phyloP scores from a whole-genome alignment of 805 yeast species.

The Millerago galiae region DNA sequence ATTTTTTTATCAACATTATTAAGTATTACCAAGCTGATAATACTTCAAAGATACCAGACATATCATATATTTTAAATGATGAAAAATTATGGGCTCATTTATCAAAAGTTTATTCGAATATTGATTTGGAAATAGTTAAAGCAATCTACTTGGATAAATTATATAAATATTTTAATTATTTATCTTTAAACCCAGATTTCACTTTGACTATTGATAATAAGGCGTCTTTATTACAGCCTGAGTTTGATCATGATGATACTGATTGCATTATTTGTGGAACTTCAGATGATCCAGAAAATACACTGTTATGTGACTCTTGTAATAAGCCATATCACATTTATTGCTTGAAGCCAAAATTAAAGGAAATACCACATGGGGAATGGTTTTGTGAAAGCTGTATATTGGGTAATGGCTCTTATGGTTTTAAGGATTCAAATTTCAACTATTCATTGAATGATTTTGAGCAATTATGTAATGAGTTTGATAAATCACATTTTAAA shows the following conservation, averaged over 20 bases:
- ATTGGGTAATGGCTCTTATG: slow-evolving; percentile 83
- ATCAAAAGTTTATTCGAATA: not conserved
- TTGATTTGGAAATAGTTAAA: not conserved
- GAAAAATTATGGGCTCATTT: slow-evolving; percentile 22
- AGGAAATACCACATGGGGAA: slow-evolving; percentile 44
- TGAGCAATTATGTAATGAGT: slow-evolving; percentile 45
- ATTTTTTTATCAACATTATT: slow-evolving; percentile 31
- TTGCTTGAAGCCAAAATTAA: slow-evolving; percentile 57
- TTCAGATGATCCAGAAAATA: slow-evolving; percentile 37
- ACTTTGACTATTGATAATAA: slow-evolving; percentile 10
- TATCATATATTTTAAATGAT: slow-evolving; percentile 15
- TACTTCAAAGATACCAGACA: slow-evolving; percentile 1
- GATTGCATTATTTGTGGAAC: slow-evolving; percentile 45
- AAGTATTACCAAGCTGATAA: slow-evolving; percentile 13
- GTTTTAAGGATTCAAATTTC: slow-evolving; percentile 65
- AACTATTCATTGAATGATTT: slow-evolving; percentile 57
- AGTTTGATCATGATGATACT: slow-evolving; percentile 13
- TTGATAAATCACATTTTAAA: slow-evolving; percentile 31
- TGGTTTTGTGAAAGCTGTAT: slow-evolving; percentile 86
- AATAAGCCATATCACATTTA: slow-evolving; percentile 58
- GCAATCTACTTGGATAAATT: slow-evolving; percentile 6
- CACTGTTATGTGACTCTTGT: slow-evolving; percentile 70
- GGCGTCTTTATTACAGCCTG: slow-evolving; percentile 27
- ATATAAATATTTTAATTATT: slow-evolving; percentile 9
- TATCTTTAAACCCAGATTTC: slow-evolving; percentile 22